A percentile compares a stretch with the other conserved stretches of the same genome.
Conservation (phyloP, 2,329 filamentous ascomycete genomes). For the Raffaelea albimanens region DNA sequence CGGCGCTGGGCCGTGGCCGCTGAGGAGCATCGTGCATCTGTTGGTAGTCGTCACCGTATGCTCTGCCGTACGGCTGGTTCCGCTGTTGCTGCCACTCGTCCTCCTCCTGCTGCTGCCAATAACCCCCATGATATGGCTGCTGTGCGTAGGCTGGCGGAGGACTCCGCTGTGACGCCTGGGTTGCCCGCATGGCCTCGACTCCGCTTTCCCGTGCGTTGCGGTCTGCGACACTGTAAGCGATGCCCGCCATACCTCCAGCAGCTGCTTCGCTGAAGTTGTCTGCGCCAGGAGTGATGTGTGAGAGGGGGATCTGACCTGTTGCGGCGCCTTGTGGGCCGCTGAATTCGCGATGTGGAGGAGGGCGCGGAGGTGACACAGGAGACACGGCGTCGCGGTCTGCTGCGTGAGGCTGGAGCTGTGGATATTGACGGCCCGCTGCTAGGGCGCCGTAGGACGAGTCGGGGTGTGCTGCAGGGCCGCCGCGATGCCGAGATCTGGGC, state of each 20-base stretch:
- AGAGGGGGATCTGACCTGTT: conserved; percentile 14
- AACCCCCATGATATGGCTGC: conserved; percentile 7
- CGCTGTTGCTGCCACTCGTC: background rate
- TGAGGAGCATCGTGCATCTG: conserved; percentile 12
- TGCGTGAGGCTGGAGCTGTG: conserved; percentile 14
- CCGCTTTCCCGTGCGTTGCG: conserved; percentile 56
- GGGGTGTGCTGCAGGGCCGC: conserved; percentile 20
- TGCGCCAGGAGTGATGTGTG: conserved; percentile 48
- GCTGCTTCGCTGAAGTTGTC: conserved; percentile 58
- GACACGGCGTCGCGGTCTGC: conserved; percentile 21
- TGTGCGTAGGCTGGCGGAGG: conserved; percentile 16
- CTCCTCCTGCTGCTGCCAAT: conserved; percentile 11
- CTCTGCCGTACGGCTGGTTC: conserved; percentile 9
- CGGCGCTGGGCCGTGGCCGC: too few relatives aligned
- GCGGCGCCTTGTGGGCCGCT: background rate
- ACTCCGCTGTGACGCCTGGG: conserved; percentile 16
- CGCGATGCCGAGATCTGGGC: conserved; percentile 4
- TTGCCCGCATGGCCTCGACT: conserved; percentile 45
- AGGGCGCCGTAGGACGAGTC: conserved; percentile 24
- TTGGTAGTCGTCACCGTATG: conserved; percentile 8
- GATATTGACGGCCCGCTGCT: background rate
- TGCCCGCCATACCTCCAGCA: conserved; percentile 57
- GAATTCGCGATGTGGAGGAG: conserved; percentile 12
- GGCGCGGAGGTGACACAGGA: conserved; percentile 18
- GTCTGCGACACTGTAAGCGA: conserved; percentile 58